Conservation (phyloP, 495 filamentous ascomycete genomes). For the Xylona heveae region DNA sequence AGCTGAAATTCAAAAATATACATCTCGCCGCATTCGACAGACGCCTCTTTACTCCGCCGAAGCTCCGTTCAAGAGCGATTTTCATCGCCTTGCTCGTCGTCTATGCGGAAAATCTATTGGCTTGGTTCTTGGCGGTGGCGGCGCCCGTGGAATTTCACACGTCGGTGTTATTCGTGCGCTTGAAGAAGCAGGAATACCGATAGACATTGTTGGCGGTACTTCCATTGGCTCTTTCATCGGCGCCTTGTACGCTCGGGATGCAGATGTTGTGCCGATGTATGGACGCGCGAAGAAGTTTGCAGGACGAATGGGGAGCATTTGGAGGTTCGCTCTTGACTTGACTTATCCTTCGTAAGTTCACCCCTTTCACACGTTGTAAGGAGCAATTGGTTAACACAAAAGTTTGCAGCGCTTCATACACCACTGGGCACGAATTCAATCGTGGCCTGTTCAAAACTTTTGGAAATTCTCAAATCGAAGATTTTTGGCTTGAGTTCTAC, state of each 20-base stretch:
- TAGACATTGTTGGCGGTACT: constrained; percentile 89
- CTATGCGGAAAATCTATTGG: constrained; percentile 90
- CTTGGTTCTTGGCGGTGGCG: constrained; percentile 81
- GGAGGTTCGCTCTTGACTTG: constrained; percentile 86
- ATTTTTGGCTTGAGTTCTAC: constrained; percentile 98
- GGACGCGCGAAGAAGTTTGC: constrained; percentile 92
- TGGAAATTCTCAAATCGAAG: constrained; percentile 88
- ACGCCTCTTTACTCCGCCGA: constrained; percentile 79
- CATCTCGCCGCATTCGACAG: constrained; percentile 64
- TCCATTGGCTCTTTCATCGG: constrained; percentile 98
- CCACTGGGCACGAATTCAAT: constrained; percentile 97
- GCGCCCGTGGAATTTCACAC: constrained; percentile 77
- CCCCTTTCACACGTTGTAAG: not conserved
- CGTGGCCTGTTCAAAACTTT: constrained; percentile 98
- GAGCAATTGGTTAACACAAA: not conserved
- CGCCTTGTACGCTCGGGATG: constrained; percentile 84
- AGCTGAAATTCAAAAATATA: constrained; percentile 95
- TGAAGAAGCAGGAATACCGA: constrained; percentile 89
- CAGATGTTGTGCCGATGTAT: constrained; percentile 92
- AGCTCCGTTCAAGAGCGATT: constrained; percentile 87
- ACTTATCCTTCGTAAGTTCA: constrained; percentile 70
- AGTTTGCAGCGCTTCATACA: constrained; percentile 49
- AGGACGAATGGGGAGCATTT: constrained; percentile 90
- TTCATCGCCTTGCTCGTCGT: constrained; percentile 76
- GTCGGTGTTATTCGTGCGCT: constrained; percentile 86